Conservation (phyloP, 2,329 filamentous ascomycete species). For the Aspergillus sp. region DNA sequence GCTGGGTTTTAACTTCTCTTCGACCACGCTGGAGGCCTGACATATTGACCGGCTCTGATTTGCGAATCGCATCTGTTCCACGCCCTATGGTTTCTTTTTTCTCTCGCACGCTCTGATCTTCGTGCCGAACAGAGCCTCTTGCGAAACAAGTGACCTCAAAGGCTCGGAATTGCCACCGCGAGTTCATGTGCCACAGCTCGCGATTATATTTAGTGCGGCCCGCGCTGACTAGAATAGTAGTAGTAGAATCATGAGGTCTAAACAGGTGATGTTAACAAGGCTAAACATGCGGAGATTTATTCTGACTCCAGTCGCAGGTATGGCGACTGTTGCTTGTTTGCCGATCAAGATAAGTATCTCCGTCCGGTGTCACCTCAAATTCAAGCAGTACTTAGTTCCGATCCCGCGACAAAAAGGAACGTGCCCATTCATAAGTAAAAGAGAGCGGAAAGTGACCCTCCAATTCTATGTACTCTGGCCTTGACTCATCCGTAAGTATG, state of each 20-base stretch:
- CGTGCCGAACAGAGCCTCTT: background rate
- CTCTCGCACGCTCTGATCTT: background rate
- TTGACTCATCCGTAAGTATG: too few species aligned
- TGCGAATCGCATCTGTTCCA: slow-evolving; percentile 1
- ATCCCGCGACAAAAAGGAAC: background rate
- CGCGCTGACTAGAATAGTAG: background rate
- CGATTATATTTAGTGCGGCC: background rate
- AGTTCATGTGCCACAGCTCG: background rate
- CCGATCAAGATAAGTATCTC: background rate
- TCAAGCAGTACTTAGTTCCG: background rate
- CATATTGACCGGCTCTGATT: background rate
- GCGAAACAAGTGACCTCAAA: background rate
- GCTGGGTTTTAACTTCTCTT: background rate
- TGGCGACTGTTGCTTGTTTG: background rate
- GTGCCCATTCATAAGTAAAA: background rate
- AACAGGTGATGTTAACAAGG: background rate
- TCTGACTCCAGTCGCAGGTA: background rate
- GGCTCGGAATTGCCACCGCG: background rate
- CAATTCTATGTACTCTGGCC: too few species aligned
- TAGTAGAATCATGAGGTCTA: background rate
- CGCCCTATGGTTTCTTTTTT: background rate
- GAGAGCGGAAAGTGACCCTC: background rate
- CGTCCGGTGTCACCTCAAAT: background rate
- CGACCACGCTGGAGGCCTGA: background rate
- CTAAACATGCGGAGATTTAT: background rate